Conservation (phyloP, 306 rosid species). For the Trifolium repens region DNA sequence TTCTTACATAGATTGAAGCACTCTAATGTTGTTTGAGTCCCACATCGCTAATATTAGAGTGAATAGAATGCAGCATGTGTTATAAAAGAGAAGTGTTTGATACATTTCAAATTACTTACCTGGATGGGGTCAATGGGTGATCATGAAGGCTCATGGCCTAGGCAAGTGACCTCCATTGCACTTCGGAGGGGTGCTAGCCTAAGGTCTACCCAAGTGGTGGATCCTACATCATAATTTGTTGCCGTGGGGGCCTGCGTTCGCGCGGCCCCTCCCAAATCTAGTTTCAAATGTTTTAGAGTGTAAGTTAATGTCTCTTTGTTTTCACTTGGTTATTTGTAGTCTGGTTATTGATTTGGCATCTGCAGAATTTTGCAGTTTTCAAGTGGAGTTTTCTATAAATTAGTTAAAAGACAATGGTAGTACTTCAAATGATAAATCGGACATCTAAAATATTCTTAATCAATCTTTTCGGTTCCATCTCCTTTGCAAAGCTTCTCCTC, state of each 20-base stretch:
- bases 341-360: too few species aligned
- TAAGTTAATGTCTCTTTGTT: too few species aligned
- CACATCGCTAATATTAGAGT: not conserved
- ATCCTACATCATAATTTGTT: constrained; percentile 62
- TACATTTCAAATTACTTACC: not conserved
- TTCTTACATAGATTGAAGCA: too few species aligned
- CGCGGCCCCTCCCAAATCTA: constrained; percentile 41
- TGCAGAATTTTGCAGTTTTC: too few species aligned
- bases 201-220: constrained; percentile 61
- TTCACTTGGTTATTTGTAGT: too few species aligned
- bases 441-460: too few species aligned
- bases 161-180: constrained; percentile 56
- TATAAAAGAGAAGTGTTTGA: not conserved
- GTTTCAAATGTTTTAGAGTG: too few species aligned
- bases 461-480: too few species aligned
- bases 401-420: too few species aligned
- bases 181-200: constrained; percentile 50
- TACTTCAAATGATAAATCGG: too few species aligned
- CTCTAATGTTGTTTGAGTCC: not conserved
- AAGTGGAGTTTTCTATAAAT: too few species aligned
- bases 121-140: constrained; percentile 20
- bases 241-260: constrained; percentile 58
- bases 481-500: too few species aligned
- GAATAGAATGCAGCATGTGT: not conserved
- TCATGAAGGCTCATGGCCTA: not conserved